Conservation (phyloP, 2,329 filamentous ascomycete species). For the Aspergillus sp. region DNA sequence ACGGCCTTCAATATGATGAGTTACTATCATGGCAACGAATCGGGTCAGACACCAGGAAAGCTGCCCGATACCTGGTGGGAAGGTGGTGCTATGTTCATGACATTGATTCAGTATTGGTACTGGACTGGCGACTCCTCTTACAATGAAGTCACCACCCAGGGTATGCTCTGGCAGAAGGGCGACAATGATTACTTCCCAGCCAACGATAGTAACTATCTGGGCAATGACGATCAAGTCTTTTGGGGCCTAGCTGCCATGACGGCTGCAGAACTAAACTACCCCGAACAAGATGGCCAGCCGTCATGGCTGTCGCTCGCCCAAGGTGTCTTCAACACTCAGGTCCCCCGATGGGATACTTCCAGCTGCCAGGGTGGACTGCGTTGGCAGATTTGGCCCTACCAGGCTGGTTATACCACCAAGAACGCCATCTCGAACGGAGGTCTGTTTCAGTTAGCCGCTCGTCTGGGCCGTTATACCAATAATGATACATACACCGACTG, state of each 20-base stretch:
- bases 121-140: constrained; percentile 74
- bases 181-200: constrained; percentile 76
- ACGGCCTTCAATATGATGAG: constrained; percentile 44
- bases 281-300: constrained; percentile 65
- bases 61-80: constrained; percentile 60
- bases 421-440: constrained; percentile 62
- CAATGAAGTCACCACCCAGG: constrained; percentile 68
- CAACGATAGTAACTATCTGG: constrained; percentile 49
- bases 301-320: constrained; percentile 78
- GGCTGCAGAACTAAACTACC: constrained; percentile 75
- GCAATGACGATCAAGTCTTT: constrained; percentile 68
- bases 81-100: constrained; percentile 69
- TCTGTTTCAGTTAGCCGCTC: constrained; percentile 62
- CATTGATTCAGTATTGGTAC: constrained; percentile 81
- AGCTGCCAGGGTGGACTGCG: constrained; percentile 73
- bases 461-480: constrained; percentile 74
- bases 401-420: constrained; percentile 65
- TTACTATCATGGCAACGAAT: constrained; percentile 40
- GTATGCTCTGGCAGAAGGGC: constrained; percentile 73
- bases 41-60: constrained; percentile 44
- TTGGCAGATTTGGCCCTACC: constrained; percentile 84
- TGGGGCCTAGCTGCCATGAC: constrained; percentile 83
- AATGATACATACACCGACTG: constrained; percentile 79
- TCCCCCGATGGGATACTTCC: constrained; percentile 67
- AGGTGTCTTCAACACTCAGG: constrained; percentile 79